phyloP scores from a whole-genome alignment of 306 rosid genomes.

The Vigna angularis region DNA sequence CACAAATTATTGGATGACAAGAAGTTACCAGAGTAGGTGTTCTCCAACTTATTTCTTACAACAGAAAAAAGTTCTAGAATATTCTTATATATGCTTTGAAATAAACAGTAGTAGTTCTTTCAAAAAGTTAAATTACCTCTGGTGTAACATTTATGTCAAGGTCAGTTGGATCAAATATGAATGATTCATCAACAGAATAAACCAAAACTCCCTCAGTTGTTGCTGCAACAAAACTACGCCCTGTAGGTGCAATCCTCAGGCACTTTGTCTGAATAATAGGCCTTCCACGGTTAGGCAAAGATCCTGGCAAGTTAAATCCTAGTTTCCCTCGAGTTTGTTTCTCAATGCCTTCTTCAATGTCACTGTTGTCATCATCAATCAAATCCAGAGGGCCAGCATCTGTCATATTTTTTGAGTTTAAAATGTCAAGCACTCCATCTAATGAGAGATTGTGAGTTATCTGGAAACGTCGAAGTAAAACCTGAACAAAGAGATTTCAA shows the following conservation, averaged over 20 bases:
- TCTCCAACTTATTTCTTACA: neutral
- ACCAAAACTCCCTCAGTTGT: conserved; percentile 92
- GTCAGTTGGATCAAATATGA: conserved; percentile 94
- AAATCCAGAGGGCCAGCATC: conserved; percentile 91
- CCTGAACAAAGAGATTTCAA: conserved; percentile 59
- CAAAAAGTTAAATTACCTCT: conserved; percentile 59
- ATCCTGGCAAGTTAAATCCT: conserved; percentile 85
- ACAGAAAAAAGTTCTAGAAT: conserved; percentile 18
- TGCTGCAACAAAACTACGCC: conserved; percentile 93
- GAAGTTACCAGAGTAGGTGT: neutral
- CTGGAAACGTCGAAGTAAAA: conserved; percentile 80
- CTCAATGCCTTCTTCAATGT: conserved; percentile 81
- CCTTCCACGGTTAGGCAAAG: conserved; percentile 86
- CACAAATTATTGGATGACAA: neutral
- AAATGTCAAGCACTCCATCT: conserved; percentile 93
- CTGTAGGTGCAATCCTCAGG: conserved; percentile 92
- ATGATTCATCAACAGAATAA: conserved; percentile 86
- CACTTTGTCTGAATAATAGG: conserved; percentile 79
- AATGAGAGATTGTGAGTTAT: conserved; percentile 90
- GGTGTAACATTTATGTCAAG: conserved; percentile 97
- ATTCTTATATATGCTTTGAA: conserved; percentile 24
- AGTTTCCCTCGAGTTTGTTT: conserved; percentile 72
- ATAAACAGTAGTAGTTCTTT: conserved; percentile 4
- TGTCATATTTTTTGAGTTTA: conserved; percentile 96
- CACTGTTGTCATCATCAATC: conserved; percentile 84